phyloP scores from a whole-genome alignment of 208 protist species.

The Acanthamoeba rhysodes region DNA sequence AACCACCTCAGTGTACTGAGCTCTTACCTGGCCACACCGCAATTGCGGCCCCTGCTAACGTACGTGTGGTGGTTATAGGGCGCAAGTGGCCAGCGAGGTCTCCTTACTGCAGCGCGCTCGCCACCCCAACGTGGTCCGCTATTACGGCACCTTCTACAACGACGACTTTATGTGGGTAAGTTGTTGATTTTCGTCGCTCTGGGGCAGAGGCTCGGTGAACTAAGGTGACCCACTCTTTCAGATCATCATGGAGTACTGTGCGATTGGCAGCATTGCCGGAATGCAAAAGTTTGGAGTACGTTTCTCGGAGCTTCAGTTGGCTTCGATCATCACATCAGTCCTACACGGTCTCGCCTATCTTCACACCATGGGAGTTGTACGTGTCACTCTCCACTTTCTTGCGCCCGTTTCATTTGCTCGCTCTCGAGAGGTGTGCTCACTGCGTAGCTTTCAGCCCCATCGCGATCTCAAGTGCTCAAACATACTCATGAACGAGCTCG shows the following conservation, averaged over 20 bases:
- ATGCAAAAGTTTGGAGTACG: slow-evolving; percentile 8
- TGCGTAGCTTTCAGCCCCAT: background rate
- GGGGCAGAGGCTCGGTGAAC: background rate
- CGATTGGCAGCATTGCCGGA: background rate
- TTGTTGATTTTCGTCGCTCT: background rate
- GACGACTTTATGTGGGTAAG: slow-evolving; percentile 68
- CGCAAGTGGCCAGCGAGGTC: slow-evolving; percentile 48
- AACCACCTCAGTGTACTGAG: background rate
- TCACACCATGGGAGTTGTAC: slow-evolving; percentile 68
- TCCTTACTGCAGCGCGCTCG: slow-evolving; percentile 40
- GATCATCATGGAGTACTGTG: slow-evolving; percentile 60
- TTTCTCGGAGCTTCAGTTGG: slow-evolving; percentile 26
- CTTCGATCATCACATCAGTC: slow-evolving; percentile 35
- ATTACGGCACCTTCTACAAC: slow-evolving; percentile 64
- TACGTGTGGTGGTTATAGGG: background rate
- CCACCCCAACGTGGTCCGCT: slow-evolving; percentile 56
- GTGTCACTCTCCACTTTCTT: background rate
- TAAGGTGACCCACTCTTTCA: background rate
- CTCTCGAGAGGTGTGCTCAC: background rate
- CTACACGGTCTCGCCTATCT: slow-evolving; percentile 65
- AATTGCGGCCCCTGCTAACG: no score
- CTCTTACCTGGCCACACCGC: no score
- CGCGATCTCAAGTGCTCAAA: slow-evolving; percentile 58
- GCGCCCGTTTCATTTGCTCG: background rate
- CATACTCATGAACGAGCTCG: slow-evolving; percentile 68